phyloP scores from a whole-genome alignment of 1,284 basidiomycete species.

The Singerocomus rubriflavus region DNA sequence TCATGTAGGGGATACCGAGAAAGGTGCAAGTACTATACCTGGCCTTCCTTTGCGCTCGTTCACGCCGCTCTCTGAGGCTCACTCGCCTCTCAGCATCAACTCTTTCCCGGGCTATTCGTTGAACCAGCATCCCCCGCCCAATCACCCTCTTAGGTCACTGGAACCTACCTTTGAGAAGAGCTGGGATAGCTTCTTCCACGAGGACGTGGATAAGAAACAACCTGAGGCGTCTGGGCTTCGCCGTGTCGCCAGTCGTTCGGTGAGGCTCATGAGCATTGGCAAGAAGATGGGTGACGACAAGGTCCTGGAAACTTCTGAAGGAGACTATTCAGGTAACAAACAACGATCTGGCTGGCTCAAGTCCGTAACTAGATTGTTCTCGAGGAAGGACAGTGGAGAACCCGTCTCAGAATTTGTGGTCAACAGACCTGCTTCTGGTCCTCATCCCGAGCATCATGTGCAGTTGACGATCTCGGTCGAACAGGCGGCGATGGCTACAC shows the following conservation, averaged over 20 bases:
- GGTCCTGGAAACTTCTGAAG: constrained; percentile 30
- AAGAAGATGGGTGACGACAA: constrained; percentile 35
- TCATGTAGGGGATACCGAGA: constrained; percentile 26
- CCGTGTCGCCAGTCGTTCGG: constrained; percentile 35
- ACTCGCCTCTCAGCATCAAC: constrained; percentile 38
- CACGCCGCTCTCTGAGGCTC: constrained; percentile 43
- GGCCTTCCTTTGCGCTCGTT: constrained; percentile 43
- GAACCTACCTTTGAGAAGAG: constrained; percentile 40
- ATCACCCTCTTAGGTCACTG: constrained; percentile 32
- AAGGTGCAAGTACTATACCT: constrained; percentile 27
- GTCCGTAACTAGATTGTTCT: constrained; percentile 22
- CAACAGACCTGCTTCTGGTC: constrained; percentile 16
- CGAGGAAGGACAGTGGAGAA: constrained; percentile 18
- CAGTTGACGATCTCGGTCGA: constrained; percentile 46
- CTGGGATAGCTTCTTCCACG: constrained; percentile 51
- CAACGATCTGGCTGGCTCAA: constrained; percentile 29
- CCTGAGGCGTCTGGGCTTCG: constrained; percentile 12
- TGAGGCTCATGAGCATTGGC: constrained; percentile 46
- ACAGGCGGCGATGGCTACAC: constrained; percentile 27
- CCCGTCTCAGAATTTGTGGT: constrained; percentile 25
- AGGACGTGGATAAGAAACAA: constrained; percentile 27
- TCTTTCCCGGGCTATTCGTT: constrained; percentile 35
- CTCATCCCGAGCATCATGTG: constrained; percentile 30
- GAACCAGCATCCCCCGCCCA: constrained; percentile 27
- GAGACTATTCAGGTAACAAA: constrained; percentile 16